A percentile compares a stretch with the other conserved stretches of the same genome.
Conservation (phyloP, 2,329 filamentous ascomycete species). For the Parastagonospora nodorum region DNA sequence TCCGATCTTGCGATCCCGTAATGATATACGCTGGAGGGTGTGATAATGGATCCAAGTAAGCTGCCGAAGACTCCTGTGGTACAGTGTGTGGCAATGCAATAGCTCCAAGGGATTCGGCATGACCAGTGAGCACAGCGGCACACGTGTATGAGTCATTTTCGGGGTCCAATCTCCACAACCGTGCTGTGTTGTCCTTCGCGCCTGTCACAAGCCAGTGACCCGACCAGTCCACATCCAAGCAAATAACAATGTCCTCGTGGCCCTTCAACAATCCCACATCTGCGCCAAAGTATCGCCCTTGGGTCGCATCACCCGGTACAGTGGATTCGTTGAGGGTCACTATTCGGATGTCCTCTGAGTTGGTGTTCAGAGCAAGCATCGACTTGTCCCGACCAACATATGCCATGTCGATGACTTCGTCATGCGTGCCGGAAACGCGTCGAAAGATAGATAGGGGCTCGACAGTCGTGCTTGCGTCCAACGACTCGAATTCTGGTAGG, state of each 20-base stretch:
- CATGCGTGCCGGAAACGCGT: constrained; percentile 92
- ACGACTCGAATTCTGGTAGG: constrained; percentile 49
- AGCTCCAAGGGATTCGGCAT: constrained; percentile 91
- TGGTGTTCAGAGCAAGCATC: constrained; percentile 87
- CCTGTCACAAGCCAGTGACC: constrained; percentile 96
- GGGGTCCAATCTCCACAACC: constrained; percentile 85
- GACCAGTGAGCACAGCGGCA: constrained; percentile 82
- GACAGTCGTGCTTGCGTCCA: constrained; percentile 54
- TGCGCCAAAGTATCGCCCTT: constrained; percentile 78
- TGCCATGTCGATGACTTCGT: constrained; percentile 94
- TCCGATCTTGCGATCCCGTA: constrained; percentile 94
- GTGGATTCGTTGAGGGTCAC: constrained; percentile 66
- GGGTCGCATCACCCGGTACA: constrained; percentile 29
- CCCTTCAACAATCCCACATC: constrained; percentile 86
- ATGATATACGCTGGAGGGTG: constrained; percentile 84
- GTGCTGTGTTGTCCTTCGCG: constrained; percentile 94
- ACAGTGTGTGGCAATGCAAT: constrained; percentile 77
- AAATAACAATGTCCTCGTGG: constrained; percentile 94
- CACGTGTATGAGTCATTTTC: constrained; percentile 76
- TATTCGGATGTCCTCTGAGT: constrained; percentile 89
- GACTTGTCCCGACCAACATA: constrained; percentile 83
- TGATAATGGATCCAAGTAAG: constrained; percentile 73
- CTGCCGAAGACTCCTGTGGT: constrained; percentile 71
- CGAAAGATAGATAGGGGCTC: constrained; percentile 66
- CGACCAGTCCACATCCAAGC: constrained; percentile 93